A percentile compares a stretch with the other conserved stretches of the same genome.
These are phyloP conservation scores for Bruguiera hainesii DNA, from an alignment of 441 rosid species.

Conservation along the genomic window DNA sequence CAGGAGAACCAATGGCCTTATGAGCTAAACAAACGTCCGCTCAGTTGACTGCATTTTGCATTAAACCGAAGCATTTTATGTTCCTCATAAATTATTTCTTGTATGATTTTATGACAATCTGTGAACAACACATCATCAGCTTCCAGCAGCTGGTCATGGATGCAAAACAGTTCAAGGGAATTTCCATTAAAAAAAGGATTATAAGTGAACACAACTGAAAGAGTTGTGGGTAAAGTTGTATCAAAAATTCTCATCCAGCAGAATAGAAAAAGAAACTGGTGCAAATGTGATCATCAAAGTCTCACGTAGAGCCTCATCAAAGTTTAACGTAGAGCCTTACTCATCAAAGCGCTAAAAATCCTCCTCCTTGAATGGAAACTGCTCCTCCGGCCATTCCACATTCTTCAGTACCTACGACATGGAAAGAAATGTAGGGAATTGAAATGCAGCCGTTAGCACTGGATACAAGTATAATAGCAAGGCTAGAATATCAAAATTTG, in stretches of 20 bases:
- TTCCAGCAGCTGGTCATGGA: neutral
- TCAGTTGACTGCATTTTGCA: neutral
- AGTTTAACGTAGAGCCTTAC: slow-evolving; percentile 29
- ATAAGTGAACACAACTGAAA: no score
- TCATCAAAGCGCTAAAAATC: slow-evolving; percentile 86
- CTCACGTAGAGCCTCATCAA: slow-evolving; percentile 2
- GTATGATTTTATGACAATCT: neutral
- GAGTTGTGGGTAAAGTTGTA: no score
- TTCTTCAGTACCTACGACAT: slow-evolving; percentile 55
- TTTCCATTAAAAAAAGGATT: neutral
- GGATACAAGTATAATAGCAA: neutral
- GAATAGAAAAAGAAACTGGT: neutral
- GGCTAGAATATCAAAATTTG: neutral
- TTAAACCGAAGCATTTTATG: neutral
- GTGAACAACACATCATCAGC: neutral
- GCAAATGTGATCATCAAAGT: neutral
- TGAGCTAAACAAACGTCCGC: neutral
- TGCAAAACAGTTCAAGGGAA: neutral
- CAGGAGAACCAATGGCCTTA: no score
- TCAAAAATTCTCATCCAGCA: neutral
- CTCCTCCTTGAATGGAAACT: slow-evolving; percentile 82
- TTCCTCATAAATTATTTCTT: neutral
- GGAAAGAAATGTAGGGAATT: slow-evolving; percentile 4
- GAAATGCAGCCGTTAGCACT: neutral
- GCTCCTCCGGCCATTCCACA: slow-evolving; percentile 86